Percentiles rank a stretch among this genome's conserved stretches.
These are phyloP conservation scores for Glonium stellatum DNA, from an alignment of 495 filamentous ascomycete species.

Conservation along the genomic window DNA sequence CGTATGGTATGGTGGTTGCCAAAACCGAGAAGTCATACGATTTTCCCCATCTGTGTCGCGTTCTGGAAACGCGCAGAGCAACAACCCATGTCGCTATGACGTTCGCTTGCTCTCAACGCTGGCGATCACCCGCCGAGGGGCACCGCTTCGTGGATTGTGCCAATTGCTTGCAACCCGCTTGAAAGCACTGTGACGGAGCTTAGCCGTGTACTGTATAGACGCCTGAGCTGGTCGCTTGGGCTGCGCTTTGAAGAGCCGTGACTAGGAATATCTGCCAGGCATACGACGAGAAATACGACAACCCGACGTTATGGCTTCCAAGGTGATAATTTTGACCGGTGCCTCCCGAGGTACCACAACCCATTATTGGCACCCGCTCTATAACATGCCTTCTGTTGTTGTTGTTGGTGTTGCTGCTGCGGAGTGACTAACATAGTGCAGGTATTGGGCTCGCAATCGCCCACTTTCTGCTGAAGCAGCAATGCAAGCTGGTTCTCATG, in stretches of 20 bases:
- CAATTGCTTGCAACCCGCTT: no score
- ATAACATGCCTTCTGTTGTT: not conserved
- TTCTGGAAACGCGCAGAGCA: not conserved
- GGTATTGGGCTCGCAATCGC: conserved; percentile 80
- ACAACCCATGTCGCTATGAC: not conserved
- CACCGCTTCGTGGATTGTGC: not conserved
- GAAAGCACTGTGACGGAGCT: no score
- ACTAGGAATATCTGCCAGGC: not conserved
- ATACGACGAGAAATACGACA: not conserved
- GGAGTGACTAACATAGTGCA: conserved; percentile 5
- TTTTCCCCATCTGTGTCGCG: not conserved
- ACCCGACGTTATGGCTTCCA: conserved; percentile 29
- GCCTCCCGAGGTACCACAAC: conserved; percentile 8
- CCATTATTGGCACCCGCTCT: not conserved
- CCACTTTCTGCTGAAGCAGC: conserved; percentile 58
- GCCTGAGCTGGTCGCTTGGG: no score
- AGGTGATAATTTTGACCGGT: conserved; percentile 10
- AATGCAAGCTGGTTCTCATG: conserved; percentile 67
- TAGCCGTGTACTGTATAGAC: no score
- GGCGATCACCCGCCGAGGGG: not conserved
- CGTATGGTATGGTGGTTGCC: conserved; percentile 9
- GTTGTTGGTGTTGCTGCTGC: not conserved
- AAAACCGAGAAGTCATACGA: conserved; percentile 12
- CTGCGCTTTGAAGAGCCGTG: not conserved
- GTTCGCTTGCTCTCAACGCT: not conserved